A percentile compares a stretch with the other conserved stretches of the same genome.
These are phyloP conservation scores for Maudiozyma serrabonitensis DNA, from an alignment of 805 yeast genomes.

Conservation along the genomic window DNA sequence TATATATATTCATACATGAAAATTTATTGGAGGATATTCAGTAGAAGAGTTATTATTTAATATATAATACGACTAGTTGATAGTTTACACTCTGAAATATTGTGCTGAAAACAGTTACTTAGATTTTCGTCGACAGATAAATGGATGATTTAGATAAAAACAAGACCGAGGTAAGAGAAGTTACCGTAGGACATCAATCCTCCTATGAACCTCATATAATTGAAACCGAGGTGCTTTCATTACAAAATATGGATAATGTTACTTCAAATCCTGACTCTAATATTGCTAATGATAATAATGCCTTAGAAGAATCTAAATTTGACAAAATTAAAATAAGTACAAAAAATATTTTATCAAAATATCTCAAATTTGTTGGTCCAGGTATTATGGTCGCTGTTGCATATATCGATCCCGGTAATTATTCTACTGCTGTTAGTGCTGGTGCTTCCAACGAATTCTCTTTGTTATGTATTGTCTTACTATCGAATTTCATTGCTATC, in stretches of 20 bases:
- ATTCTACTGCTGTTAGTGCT: constrained; percentile 79
- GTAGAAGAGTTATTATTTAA: too few species aligned
- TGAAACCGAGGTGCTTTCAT: neutral
- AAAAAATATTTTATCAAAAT: constrained; percentile 32
- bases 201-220: neutral
- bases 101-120: too few species aligned
- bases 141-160: neutral
- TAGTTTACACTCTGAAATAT: too few species aligned
- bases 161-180: neutral
- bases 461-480: constrained; percentile 57
- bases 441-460: constrained; percentile 75
- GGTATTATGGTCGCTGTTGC: constrained; percentile 85
- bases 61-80: too few species aligned
- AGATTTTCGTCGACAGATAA: neutral
- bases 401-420: constrained; percentile 91
- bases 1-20: too few species aligned
- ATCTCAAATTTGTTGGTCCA: constrained; percentile 69
- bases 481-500: constrained; percentile 80
- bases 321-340: neutral
- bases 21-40: too few species aligned
- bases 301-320: neutral
- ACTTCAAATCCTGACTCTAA: neutral
- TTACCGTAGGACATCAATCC: neutral
- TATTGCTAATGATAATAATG: neutral
- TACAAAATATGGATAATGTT: neutral